Percentiles rank a stretch among this genome's conserved stretches.
phyloP scores from a whole-genome alignment of 306 rosid species.

The Quercus robur region DNA sequence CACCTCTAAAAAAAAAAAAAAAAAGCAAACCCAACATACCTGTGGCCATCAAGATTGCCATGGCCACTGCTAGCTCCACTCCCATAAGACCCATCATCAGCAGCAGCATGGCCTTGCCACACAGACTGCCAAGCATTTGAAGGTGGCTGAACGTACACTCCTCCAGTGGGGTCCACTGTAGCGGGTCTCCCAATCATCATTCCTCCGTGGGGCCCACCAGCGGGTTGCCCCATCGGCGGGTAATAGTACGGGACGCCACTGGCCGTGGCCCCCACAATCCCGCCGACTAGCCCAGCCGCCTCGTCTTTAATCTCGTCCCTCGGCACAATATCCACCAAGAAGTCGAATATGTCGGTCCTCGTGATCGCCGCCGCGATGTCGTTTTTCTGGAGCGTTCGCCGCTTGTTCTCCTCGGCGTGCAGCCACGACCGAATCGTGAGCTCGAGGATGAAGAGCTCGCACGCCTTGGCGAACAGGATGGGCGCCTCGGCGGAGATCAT shows the following conservation, averaged over 20 bases:
- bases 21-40: conserved; percentile 32
- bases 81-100: conserved; percentile 67
- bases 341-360: conserved; percentile 87
- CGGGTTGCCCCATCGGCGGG: conserved; percentile 90
- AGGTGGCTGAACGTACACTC: conserved; percentile 82
- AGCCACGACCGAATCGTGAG: conserved; percentile 98
- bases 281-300: conserved; percentile 38
- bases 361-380: conserved; percentile 94
- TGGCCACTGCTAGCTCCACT: conserved; percentile 62
- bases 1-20: background rate
- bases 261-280: conserved; percentile 61
- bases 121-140: conserved; percentile 98
- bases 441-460: conserved; percentile 99
- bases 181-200: conserved; percentile 85
- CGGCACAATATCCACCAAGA: conserved; percentile 89
- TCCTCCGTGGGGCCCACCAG: conserved; percentile 46
- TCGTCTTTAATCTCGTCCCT: conserved; percentile 95
- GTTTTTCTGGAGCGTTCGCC: conserved; percentile 90
- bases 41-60: conserved; percentile 75
- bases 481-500: conserved; percentile 99
- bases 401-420: conserved; percentile 97
- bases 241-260: conserved; percentile 85
- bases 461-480: conserved; percentile 86
- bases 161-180: conserved; percentile 83
- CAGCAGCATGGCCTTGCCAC: conserved; percentile 63